Base-by-base conservation (phyloP, 1,139 yeast species). In the Meyerozyma sp. region DNA sequence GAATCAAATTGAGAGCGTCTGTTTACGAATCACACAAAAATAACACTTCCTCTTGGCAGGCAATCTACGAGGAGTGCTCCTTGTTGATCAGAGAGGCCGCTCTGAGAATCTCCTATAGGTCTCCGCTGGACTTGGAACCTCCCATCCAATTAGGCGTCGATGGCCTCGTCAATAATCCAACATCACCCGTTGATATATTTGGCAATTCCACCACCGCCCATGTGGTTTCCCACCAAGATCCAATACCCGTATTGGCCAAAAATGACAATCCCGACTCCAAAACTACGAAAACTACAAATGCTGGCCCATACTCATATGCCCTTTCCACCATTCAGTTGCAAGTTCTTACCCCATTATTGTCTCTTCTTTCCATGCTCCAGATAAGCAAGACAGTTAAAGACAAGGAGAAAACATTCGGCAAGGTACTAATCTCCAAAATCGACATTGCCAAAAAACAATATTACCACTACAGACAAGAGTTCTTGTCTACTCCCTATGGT, bases 31-130 rank as follows among this genome's bases (percentile, higher is more conserved):
- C 77, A 28, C 70, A 73, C 45, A 65, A 73, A 36, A 72, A 67
- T 49, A 67, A 68, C 46, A 70, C 73, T 2, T 69, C 66, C 47
- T 57, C 73, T 5, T 84, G 90, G 90, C 67, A 77, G 0, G 68
- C 75, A 5, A 72, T 84, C 3, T 62, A 82, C 39, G 78, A 75
- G 44, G 88, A 83, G 53, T 81, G 89, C 54, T 63, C 80, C 9
- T 61, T 72, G 45, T 74, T 80, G 4, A 74, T 84, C 44, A 69
- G 68, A 30, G 74, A 69, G 46, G 67, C 76, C 4, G 66, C 73
- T 1, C 66, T 65, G 23, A 58, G 78, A 26, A 64, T 78, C 8
- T 71, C 68, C 48, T 63, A 58, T 54, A 51, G 76, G 47, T 51
- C 62, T 7, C 47, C 56, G 4, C 45, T 63, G 8, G 77, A 72